phyloP scores from a whole-genome alignment of 495 filamentous ascomycete genomes.

The Clavariopsis aquatica region DNA sequence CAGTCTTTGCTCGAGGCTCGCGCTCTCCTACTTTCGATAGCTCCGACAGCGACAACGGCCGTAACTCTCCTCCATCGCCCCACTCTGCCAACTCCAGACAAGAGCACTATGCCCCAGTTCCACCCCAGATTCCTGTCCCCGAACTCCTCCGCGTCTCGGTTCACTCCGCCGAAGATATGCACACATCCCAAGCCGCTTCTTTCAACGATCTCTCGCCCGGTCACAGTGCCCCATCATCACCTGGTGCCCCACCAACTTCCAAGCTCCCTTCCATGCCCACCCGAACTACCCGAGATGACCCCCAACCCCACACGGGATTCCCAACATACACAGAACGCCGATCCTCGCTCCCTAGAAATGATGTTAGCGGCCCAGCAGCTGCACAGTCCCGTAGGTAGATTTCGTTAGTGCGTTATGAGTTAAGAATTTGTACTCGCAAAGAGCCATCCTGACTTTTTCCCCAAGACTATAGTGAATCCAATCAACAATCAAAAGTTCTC shows the following conservation, averaged over 20 bases:
- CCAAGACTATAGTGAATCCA: conserved; percentile 9
- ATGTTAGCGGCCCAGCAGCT: neutral
- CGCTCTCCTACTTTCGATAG: conserved; percentile 19
- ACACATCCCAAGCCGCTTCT: conserved; percentile 26
- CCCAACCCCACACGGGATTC: conserved; percentile 9
- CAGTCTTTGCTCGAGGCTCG: conserved; percentile 20
- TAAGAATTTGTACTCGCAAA: neutral
- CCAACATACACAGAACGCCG: conserved; percentile 15
- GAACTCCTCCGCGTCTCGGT: conserved; percentile 16
- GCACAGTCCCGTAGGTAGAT: conserved; percentile 32
- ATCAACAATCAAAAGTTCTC: conserved; percentile 8
- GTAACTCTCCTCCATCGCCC: conserved; percentile 23
- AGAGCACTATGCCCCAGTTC: conserved; percentile 30
- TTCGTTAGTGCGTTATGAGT: conserved; percentile 16
- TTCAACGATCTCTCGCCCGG: conserved; percentile 19
- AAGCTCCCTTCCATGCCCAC: conserved; percentile 27
- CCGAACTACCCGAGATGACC: neutral
- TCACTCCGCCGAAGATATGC: conserved; percentile 6
- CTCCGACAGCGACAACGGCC: conserved; percentile 12
- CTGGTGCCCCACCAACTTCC: conserved; percentile 8
- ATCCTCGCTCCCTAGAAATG: neutral
- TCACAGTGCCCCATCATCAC: conserved; percentile 24
- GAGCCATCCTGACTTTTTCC: conserved; percentile 25
- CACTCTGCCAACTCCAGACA: conserved; percentile 18
- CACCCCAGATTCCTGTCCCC: conserved; percentile 25